Conservation (phyloP, 371 early-diverging fungal species). For the Mucor indicus region DNA sequence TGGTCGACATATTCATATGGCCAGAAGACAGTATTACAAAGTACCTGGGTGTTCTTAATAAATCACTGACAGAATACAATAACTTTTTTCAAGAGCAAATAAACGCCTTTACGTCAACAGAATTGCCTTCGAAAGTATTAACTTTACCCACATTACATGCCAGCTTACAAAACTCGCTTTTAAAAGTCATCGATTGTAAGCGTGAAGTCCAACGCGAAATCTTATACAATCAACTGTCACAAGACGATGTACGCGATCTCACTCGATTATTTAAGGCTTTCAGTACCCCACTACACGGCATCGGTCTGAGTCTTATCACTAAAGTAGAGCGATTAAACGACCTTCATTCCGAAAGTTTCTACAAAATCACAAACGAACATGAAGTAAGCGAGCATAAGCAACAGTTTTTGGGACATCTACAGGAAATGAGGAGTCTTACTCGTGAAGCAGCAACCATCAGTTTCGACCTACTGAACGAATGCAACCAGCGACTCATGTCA, state of each 20-base stretch:
- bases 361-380: neutral
- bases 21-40: constrained; percentile 42
- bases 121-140: neutral
- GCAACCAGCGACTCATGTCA: constrained; percentile 10
- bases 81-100: constrained; percentile 33
- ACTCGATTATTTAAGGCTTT: constrained; percentile 32
- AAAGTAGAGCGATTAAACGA: constrained; percentile 18
- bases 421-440: constrained; percentile 3
- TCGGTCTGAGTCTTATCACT: constrained; percentile 34
- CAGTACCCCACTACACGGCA: constrained; percentile 33
- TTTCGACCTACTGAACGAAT: constrained; percentile 8
- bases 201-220: constrained; percentile 42
- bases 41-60: constrained; percentile 27
- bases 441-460: constrained; percentile 14
- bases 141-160: constrained; percentile 29
- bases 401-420: too few relatives aligned
- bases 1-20: constrained; percentile 36
- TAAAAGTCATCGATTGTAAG: constrained; percentile 39
- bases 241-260: constrained; percentile 26
- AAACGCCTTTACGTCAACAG: constrained; percentile 21
- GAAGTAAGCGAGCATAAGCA: constrained; percentile 1
- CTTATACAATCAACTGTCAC: constrained; percentile 23
- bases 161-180: constrained; percentile 23
- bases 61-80: constrained; percentile 26
- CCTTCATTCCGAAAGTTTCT: too few relatives aligned